Percentiles rank a stretch among this genome's conserved stretches.
These are phyloP conservation scores for Curvularia sp. DNA, from an alignment of 2,329 filamentous ascomycete genomes.

Conservation along the genomic window DNA sequence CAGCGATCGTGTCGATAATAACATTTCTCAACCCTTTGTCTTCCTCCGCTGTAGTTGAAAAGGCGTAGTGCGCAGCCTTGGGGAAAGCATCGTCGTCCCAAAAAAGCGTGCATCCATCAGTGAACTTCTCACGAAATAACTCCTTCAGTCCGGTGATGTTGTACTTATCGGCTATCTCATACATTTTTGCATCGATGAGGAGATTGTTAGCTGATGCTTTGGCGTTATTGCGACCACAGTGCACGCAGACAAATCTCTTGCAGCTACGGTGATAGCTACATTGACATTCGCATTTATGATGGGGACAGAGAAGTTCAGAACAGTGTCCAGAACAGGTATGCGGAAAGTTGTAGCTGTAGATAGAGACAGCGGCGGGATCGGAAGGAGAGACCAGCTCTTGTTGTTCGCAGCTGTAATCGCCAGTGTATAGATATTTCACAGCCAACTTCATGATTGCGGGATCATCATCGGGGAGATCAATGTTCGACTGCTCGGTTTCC, in stretches of 20 bases:
- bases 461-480: neutral
- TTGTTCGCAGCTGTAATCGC: neutral
- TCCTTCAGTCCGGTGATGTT: constrained; percentile 1
- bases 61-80: constrained; percentile 33
- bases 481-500: neutral
- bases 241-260: neutral
- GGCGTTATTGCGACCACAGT: neutral
- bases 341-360: neutral
- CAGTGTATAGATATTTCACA: neutral
- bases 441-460: neutral
- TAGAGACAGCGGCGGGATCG: no score
- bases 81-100: constrained; percentile 36
- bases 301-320: neutral
- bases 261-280: neutral
- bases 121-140: neutral
- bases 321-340: neutral
- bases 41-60: constrained; percentile 32
- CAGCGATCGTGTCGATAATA: constrained; percentile 33
- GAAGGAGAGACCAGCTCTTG: neutral
- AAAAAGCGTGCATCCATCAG: neutral
- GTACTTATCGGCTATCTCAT: constrained; percentile 26
- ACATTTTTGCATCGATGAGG: constrained; percentile 19
- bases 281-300: neutral
- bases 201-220: neutral
- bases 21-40: constrained; percentile 44